A percentile compares a stretch with the other conserved stretches of the same genome.
phyloP scores from a whole-genome alignment of 2,329 filamentous ascomycete species.

The Lachnellula suecica region DNA sequence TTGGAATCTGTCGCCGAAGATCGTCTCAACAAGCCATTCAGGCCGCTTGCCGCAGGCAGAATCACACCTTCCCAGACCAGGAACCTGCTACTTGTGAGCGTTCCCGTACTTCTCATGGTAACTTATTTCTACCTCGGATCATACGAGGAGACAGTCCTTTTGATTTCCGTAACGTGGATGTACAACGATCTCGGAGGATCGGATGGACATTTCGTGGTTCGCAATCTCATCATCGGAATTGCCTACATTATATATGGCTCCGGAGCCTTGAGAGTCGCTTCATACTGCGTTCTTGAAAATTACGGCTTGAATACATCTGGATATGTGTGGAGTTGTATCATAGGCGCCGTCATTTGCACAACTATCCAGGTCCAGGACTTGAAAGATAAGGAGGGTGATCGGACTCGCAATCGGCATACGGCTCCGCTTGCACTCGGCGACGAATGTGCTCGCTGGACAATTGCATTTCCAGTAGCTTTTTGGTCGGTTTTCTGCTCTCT shows the following conservation, averaged over 20 bases:
- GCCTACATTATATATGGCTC: slow-evolving; percentile 26
- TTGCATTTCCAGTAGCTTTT: slow-evolving; percentile 22
- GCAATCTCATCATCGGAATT: slow-evolving; percentile 10
- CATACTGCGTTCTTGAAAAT: background rate
- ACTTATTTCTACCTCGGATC: slow-evolving; percentile 24
- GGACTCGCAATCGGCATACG: slow-evolving; percentile 20
- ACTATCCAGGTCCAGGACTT: slow-evolving; percentile 34
- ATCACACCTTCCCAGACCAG: slow-evolving; percentile 28
- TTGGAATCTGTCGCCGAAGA: slow-evolving; percentile 32
- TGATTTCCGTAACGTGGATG: slow-evolving; percentile 12
- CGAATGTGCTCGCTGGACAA: slow-evolving; percentile 18
- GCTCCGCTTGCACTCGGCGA: slow-evolving; percentile 27
- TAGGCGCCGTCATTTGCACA: slow-evolving; percentile 1
- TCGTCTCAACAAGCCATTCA: slow-evolving; percentile 34
- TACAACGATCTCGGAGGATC: slow-evolving; percentile 17
- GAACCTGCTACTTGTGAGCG: slow-evolving; percentile 23
- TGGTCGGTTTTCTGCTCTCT: slow-evolving; percentile 17
- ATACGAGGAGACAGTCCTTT: slow-evolving; percentile 27
- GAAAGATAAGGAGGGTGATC: slow-evolving; percentile 31
- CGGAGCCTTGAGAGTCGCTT: slow-evolving; percentile 21
- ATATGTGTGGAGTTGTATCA: slow-evolving; percentile 7
- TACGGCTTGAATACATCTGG: background rate
- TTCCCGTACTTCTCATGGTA: slow-evolving; percentile 24
- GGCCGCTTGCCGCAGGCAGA: slow-evolving; percentile 32
- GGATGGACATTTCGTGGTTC: slow-evolving; percentile 8